Base-by-base conservation (phyloP, 805 yeast species). In the Teunomyces aglyptinius region DNA sequence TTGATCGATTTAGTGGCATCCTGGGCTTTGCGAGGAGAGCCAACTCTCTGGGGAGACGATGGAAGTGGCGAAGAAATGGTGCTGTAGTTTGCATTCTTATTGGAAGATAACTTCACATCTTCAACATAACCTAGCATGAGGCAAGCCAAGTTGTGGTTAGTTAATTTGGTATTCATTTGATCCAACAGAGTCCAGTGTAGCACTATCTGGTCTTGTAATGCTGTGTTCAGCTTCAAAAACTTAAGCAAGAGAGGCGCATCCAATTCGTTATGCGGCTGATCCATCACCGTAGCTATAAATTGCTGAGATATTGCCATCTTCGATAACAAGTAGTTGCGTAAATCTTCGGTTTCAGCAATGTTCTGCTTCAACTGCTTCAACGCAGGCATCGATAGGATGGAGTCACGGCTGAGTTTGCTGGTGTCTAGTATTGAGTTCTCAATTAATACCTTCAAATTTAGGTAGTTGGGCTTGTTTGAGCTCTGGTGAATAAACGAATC, bases 231-330 rank as follows among this genome's bases (percentile, higher is more conserved):
- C 48, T 64, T 65, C 39, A 70, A 49, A 31, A 71, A 58, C 43
- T 70, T 67, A 27, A 60, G 38, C 29, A 70, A 50, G 7, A 66
- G 52, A 13, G 49, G 48, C 11, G 61, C 35, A 46, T 70, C 75
- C 42, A 71, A 44, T 10, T 41, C 96, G 96, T 18, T 63, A 86
- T 39, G 61, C 87, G 76, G 89, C 13, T 69, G 75, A 43, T 81
- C 91, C 28, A 22, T 29, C 20, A 41, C 2, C 51, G 48, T 19
- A 54, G 51, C 19, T 52, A 46, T 18, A 65, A 71, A 71, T 49
- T 68, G 68, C 41, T 63, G 67, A 1, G 73, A 59, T 6, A 70
- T 53, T 8, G 59, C 33, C 36, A 64, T 53, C 47, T 68, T 68
- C 18, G 64, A 58, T 13, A 54, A 48, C 46, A 70, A 56, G 47